These are phyloP conservation scores for Misopates orontium DNA, from an alignment of 257 asterid species.

Conservation along the genomic window DNA sequence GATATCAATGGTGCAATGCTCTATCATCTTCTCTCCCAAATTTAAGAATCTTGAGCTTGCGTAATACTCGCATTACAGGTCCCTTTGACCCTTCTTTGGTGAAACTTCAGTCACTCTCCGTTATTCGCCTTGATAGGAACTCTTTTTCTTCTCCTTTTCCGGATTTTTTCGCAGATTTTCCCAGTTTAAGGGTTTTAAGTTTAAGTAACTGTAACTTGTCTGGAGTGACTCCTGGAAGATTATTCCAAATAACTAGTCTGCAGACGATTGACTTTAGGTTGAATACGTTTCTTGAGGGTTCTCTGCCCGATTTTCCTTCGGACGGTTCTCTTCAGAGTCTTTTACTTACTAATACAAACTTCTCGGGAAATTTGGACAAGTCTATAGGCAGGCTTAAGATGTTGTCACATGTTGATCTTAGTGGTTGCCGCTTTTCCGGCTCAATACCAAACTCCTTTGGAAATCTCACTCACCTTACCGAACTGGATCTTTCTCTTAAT, in stretches of 20 bases:
- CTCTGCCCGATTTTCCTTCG: conserved; percentile 52
- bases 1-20: too few relatives aligned
- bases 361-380: conserved; percentile 48
- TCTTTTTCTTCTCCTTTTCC: conserved; percentile 45
- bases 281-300: conserved; percentile 48
- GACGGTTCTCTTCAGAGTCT: conserved; percentile 47
- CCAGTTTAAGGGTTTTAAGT: conserved; percentile 35
- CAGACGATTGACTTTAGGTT: conserved; percentile 38
- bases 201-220: conserved; percentile 36
- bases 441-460: conserved; percentile 46
- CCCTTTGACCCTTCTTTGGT: conserved; percentile 38
- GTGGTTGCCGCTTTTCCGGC: conserved; percentile 47
- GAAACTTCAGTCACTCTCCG: conserved; percentile 42
- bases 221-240: conserved; percentile 39
- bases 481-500: conserved; percentile 26
- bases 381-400: conserved; percentile 48
- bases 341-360: conserved; percentile 38
- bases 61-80: too few relatives aligned
- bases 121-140: conserved; percentile 46
- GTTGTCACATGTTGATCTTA: conserved; percentile 43
- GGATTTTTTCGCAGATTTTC: conserved; percentile 41
- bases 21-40: too few relatives aligned
- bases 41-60: too few relatives aligned
- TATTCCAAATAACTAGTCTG: conserved; percentile 47
- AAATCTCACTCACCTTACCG: conserved; percentile 29